Evolutionary conservation across 768 basidiomycete species (phyloP), one percentile per base, ranked within the genome.

Genomic region (Termitomyces sp.): DNA sequence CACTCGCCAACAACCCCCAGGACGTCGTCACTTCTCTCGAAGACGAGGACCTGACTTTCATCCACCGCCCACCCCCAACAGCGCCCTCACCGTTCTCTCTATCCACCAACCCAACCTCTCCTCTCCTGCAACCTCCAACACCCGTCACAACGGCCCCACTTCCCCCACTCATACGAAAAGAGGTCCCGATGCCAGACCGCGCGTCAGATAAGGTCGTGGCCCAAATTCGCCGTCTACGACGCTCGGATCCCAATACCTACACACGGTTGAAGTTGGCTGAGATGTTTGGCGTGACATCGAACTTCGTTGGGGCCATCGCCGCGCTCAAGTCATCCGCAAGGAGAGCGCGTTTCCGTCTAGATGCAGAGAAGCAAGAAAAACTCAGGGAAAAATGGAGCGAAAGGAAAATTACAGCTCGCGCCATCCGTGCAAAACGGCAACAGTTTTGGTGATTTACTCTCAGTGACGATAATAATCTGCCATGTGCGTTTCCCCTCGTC

Each of bases 41-140:
- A 6, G 81, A 81, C 60, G 79, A 81, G 56, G 75, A 79, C 58
- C 70, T 92, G 55, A 89, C 89, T 0, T 93, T 93, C 69, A 85
- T 93, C 57, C 89, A 90, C 68, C 85, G 92, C 44, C 88, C 88
- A n/a, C 92, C 91, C 0, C 88, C 91, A 0, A 83, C 87, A 10
- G 81, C 85, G 10, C 87, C 88, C 9, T 78, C 90, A 18, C 90
- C 90, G 3, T 75, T 77, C 58, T 94, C 91, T 20, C 81, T 85
- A 56, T 86, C 83, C 5, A 83, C 83, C 5, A 75, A 79, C 9
- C 91, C 91, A 10, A 71, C 81, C 6, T 94, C 91, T 0, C 88
- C 92, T 0, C 76, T 93, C 5, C 79, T 93, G 16, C 75, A 75
- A 0, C 72, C 80, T 15, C 66, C 73, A 6, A 52, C 68, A 8